Percentiles rank a stretch among this genome's conserved stretches.
phyloP scores from a whole-genome alignment of 805 yeast species.

The Lipomyces spencermartinsiae region DNA sequence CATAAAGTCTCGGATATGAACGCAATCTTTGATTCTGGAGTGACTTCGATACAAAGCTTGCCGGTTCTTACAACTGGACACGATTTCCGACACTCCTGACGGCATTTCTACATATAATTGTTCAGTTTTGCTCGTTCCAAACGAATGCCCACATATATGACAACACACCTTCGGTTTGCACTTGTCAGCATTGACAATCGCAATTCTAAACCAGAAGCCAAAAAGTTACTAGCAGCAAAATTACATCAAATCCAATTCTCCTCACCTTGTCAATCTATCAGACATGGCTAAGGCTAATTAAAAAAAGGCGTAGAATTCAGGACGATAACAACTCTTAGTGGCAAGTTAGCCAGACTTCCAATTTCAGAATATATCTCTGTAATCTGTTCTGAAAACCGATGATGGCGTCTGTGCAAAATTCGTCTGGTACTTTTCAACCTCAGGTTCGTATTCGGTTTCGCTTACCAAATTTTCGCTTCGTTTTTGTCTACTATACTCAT shows the following conservation, averaged over 20 bases:
- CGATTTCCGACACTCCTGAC: conserved; percentile 95
- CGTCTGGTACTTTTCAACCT: no score
- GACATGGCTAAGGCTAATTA: background rate
- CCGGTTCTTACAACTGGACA: conserved; percentile 99
- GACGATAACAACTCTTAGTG: background rate
- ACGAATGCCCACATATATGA: background rate
- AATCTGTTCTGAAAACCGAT: no score
- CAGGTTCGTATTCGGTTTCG: no score
- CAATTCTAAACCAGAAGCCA: conserved; percentile 68
- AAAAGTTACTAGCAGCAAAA: background rate
- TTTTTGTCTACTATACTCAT: no score
- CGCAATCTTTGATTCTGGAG: conserved; percentile 89
- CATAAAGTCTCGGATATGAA: conserved; percentile 92
- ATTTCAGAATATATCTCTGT: background rate
- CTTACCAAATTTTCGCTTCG: no score
- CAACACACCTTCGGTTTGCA: conserved; percentile 79
- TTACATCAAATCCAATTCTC: background rate
- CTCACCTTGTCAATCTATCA: background rate
- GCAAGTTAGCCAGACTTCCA: background rate
- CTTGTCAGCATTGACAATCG: conserved; percentile 90
- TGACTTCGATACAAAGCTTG: conserved; percentile 94
- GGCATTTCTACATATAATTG: conserved; percentile 64
- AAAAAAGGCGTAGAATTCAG: background rate
- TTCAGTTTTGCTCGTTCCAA: background rate
- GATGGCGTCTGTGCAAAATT: no score